phyloP scores from a whole-genome alignment of 2,329 filamentous ascomycete genomes.

The Colletotrichum liriopes region DNA sequence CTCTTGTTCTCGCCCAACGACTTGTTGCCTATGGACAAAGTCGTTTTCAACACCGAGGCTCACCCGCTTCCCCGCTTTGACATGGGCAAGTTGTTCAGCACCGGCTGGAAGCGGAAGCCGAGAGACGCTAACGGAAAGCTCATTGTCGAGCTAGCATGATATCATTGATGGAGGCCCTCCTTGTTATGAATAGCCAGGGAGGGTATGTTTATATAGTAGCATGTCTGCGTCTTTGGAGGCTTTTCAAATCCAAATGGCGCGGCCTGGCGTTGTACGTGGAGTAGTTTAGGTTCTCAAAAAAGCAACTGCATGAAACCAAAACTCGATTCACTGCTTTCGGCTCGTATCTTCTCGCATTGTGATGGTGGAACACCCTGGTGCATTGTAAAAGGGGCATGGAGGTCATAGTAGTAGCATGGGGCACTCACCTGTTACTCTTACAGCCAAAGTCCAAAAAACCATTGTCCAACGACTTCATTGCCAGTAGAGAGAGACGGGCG shows the following conservation, averaged over 20 bases:
- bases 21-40: slow-evolving; percentile 85
- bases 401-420: too few relatives aligned
- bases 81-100: slow-evolving; percentile 82
- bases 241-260: slow-evolving; percentile 7
- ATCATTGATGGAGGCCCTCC: slow-evolving; percentile 16
- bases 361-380: background rate
- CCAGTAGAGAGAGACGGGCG: background rate
- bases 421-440: background rate
- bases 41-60: slow-evolving; percentile 97
- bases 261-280: slow-evolving; percentile 33
- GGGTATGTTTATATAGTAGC: slow-evolving; percentile 31
- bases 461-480: background rate
- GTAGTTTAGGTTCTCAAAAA: slow-evolving; percentile 12
- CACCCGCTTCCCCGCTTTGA: slow-evolving; percentile 92
- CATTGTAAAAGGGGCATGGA: background rate
- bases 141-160: slow-evolving; percentile 43
- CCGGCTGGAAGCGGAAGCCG: slow-evolving; percentile 84
- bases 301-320: background rate
- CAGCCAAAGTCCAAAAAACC: too few relatives aligned
- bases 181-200: slow-evolving; percentile 22
- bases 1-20: slow-evolving; percentile 90
- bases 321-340: background rate
- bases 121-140: slow-evolving; percentile 64
- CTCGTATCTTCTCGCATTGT: background rate
- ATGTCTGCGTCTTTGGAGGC: slow-evolving; percentile 29